Base-by-base conservation (phyloP, 2,329 filamentous ascomycete species). In the Colletotrichum siamense region DNA sequence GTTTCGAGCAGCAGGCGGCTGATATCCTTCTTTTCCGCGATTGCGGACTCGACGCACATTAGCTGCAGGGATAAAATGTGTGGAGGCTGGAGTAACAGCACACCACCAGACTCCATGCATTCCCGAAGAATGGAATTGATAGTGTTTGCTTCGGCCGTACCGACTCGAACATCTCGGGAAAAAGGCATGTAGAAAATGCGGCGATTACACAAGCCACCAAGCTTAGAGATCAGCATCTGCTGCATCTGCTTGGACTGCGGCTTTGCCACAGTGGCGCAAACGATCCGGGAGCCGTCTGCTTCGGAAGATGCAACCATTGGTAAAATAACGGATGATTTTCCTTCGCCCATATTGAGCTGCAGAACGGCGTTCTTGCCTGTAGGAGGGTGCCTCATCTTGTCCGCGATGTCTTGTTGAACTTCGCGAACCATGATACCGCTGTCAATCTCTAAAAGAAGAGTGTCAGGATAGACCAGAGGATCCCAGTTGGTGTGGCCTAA, bases 311-410 rank as follows among this genome's bases (percentile, higher is more conserved):
- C 90, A 0, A 93, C 89, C 49, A 94, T 92, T 0, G 93, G 93
- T 0, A 93, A 87, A 65, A 96, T 95, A 2, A 94, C 90, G 0
- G 93, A 93, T 0, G 92, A 92, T 77, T 95, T 95, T 0, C 93
- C 93, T 79, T 94, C 89, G 0, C 93, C 93, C 93, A 95, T 95
- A 77, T 94, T 94, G 3, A 95, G 82, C 79, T 94, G 92, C 85
- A 94, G 89, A 0, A 92, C 88, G 0, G 87, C 81, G 78, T 92
- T 94, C 0, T 80, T 32, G 0, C 79, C 81, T 0, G 80, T 80
- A 0, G 80, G 78, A 0, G 88, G 87, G 0, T 79, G 67, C 4
- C 87, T 89, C 90, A 95, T 95, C 24, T 88, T 80, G 0, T 73
- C 61, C 0, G 93, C 91, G 66, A 95, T 91, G 3, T 89, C 80